Evolutionary conservation across 805 yeast genomes (phyloP).

Genomic region (Lipomyces starkeyi): DNA sequence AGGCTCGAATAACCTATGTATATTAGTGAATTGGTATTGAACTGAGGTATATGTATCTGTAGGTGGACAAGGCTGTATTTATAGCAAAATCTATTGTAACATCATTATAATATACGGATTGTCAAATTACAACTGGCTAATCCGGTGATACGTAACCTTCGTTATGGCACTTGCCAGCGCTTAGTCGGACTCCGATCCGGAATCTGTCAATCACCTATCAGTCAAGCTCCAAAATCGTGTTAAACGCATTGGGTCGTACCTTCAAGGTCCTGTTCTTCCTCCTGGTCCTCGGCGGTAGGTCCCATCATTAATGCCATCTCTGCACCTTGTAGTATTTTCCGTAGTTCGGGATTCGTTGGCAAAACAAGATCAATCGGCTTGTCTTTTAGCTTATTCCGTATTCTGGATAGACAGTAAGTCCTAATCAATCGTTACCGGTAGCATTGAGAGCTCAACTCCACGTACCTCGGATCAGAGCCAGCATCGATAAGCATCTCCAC

Average conservation of each 20-base stretch:
- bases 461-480: constrained; percentile 75
- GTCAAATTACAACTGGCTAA: background rate
- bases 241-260: background rate
- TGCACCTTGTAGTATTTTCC: constrained; percentile 75
- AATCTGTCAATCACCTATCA: constrained; percentile 15
- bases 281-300: constrained; percentile 31
- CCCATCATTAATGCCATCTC: constrained; percentile 63
- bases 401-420: constrained; percentile 36
- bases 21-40: background rate
- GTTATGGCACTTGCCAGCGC: background rate
- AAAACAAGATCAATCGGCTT: constrained; percentile 75
- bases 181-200: constrained; percentile 38
- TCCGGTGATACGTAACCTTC: background rate
- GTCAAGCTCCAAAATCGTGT: background rate
- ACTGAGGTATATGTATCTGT: background rate
- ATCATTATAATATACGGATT: background rate
- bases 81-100: background rate
- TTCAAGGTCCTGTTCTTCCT: constrained; percentile 33
- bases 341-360: constrained; percentile 60
- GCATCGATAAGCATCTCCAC: constrained; percentile 85
- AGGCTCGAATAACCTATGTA: background rate
- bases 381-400: constrained; percentile 64
- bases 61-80: background rate
- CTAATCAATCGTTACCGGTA: background rate
- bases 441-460: constrained; percentile 7